Base-by-base conservation (phyloP, 805 yeast genomes). In the Starmerella asiatica region DNA sequence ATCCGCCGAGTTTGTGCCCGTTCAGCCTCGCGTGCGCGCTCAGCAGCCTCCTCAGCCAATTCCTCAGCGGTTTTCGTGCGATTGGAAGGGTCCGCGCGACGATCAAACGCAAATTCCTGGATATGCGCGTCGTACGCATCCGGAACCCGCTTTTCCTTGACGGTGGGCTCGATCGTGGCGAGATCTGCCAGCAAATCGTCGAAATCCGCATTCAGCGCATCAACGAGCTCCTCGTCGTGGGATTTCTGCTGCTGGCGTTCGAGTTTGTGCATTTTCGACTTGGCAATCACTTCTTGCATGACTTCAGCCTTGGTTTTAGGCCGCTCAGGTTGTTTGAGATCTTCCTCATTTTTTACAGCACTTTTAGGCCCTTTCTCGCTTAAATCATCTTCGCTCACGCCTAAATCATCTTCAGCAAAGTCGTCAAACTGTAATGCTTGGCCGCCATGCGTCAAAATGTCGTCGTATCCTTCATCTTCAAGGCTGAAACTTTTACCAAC, bases 391-490 rank as follows among this genome's bases (percentile, higher is more conserved):
- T 57, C 62, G 5, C 51, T 56, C 8, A 56, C 40, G 5, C 65
- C 64, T 29, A 63, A 52, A 45, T 64, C 74, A 21, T 67, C 75
- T 26, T 64, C 72, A 24, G 65, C 67, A 38, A 69, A 69, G 44
- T 68, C 76, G 44, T 73, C 70, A 24, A 74, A 58, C 0, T 77
- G 61, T 30, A 85, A 63, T 0, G 79, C 63, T 49, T 77, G 71
- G 16, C 94, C 95, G 34, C 68, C 71, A 60, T 86, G 96, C 0
- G 95, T 85, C 42, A 88, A 69, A 41, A 47, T 53, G 8, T 52
- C 61, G 16, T 60, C 68, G 21, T 64, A 74, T 23, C 65, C 73
- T 18, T 70, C 74, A 48, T 79, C 91, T 21, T 82, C 88, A 37
- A 86, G 71, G 54, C 81, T 79, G 52, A 74, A 88, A 23, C 75